These are phyloP conservation scores for Skeletonema tropicum DNA, from an alignment of 108 stramenopile genomes.

Conservation along the genomic window DNA sequence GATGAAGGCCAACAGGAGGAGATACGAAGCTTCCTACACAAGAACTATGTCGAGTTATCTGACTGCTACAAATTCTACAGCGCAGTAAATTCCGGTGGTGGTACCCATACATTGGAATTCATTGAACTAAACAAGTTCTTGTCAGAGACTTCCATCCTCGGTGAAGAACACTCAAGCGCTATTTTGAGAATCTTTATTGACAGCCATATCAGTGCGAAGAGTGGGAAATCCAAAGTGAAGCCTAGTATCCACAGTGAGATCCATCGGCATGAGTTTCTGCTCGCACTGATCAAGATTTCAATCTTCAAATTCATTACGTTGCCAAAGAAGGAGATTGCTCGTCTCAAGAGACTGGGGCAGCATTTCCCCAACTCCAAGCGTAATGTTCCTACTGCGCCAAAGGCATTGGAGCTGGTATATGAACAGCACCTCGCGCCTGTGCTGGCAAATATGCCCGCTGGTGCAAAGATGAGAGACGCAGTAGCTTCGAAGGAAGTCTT, in stretches of 20 bases:
- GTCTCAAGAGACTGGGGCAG: conserved; percentile 14
- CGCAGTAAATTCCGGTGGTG: conserved; percentile 29
- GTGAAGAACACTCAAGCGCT: conserved; percentile 21
- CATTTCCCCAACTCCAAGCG: not conserved
- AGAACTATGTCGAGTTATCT: conserved; percentile 14
- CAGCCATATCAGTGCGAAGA: conserved; percentile 13
- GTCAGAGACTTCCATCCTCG: conserved; percentile 26
- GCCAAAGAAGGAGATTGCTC: conserved; percentile 17
- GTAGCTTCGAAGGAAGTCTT: conserved; percentile 21
- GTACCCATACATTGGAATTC: conserved; percentile 30
- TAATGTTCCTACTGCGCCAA: conserved; percentile 19
- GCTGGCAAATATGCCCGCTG: conserved; percentile 17
- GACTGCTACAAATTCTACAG: conserved; percentile 31
- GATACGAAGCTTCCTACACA: conserved; percentile 15
- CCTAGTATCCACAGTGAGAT: conserved; percentile 28
- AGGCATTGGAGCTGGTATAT: conserved; percentile 22
- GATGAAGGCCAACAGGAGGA: conserved; percentile 16
- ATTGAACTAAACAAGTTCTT: conserved; percentile 38
- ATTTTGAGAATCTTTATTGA: conserved; percentile 29
- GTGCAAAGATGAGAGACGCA: conserved; percentile 5
- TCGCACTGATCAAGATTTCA: conserved; percentile 22
- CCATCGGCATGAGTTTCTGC: conserved; percentile 18
- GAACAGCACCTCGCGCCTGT: conserved; percentile 12
- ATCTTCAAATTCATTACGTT: conserved; percentile 22
- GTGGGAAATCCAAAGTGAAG: not conserved